Percentiles rank a stretch among this genome's conserved stretches.
phyloP scores from a whole-genome alignment of 306 rosid species.

The Nissolia schottii region DNA sequence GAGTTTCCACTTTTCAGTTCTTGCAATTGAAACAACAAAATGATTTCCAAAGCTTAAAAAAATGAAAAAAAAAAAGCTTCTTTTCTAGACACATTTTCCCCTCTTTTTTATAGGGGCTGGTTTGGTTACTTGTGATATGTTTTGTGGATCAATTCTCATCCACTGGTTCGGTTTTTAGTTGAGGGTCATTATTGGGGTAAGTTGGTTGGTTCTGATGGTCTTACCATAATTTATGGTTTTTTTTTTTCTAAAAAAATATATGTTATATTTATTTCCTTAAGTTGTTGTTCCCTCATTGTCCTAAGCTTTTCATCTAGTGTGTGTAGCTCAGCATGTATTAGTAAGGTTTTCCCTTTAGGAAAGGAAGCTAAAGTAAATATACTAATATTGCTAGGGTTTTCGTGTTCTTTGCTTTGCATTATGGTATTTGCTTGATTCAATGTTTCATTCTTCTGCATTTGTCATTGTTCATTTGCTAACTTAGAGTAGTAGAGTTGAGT shows the following conservation, averaged over 20 bases:
- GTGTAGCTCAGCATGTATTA: background rate
- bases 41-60: background rate
- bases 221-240: background rate
- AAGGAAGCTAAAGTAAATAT: background rate
- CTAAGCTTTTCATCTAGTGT: background rate
- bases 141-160: constrained; percentile 14
- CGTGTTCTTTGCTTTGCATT: background rate
- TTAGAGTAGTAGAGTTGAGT: constrained; percentile 13
- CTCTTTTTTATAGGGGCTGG: background rate
- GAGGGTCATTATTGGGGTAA: constrained; percentile 31
- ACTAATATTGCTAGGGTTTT: background rate
- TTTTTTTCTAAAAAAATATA: too few species aligned
- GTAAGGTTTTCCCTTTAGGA: background rate
- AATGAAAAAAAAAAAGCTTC: background rate
- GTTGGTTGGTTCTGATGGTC: constrained; percentile 34
- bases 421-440: constrained; percentile 15
- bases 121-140: constrained; percentile 6
- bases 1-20: background rate
- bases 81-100: background rate
- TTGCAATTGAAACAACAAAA: too few species aligned
- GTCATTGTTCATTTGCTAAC: background rate
- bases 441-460: background rate
- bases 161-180: constrained; percentile 26
- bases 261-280: background rate
- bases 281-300: background rate